phyloP scores from a whole-genome alignment of 2,329 filamentous ascomycete genomes.

The Fusarium pseudograminearum region DNA sequence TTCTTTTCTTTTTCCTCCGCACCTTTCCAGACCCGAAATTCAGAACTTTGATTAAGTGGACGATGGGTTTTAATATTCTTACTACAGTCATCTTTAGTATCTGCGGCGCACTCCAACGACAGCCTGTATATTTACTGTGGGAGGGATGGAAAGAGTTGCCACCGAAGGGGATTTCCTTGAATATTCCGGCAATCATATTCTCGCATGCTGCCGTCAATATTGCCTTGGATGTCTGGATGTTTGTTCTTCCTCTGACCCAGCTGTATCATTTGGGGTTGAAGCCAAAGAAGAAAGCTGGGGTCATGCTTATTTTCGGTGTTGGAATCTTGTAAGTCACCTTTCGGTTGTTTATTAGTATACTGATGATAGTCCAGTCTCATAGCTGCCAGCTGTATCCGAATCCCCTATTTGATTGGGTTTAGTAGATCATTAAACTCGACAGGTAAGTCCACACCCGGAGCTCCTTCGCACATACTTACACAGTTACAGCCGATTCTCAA shows the following conservation, averaged over 20 bases:
- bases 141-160: background rate
- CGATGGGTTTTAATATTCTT: background rate
- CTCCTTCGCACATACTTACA: background rate
- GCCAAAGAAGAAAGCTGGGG: background rate
- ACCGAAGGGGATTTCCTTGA: background rate
- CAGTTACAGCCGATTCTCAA: background rate
- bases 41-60: background rate
- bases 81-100: background rate
- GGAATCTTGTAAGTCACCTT: background rate
- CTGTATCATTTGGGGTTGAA: background rate
- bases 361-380: background rate
- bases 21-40: background rate
- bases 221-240: slow-evolving; percentile 17
- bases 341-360: accelerated
- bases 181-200: background rate
- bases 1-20: background rate
- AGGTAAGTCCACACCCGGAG: too few species aligned
- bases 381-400: background rate
- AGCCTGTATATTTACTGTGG: background rate
- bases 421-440: slow-evolving; percentile 1
- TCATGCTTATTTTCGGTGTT: slow-evolving; percentile 7
- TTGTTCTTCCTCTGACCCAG: background rate
- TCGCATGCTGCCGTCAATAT: background rate
- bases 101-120: background rate
- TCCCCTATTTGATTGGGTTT: background rate